Evolutionary conservation across 805 yeast genomes (phyloP).

Genomic region (Citeromyces nyonsensis): DNA sequence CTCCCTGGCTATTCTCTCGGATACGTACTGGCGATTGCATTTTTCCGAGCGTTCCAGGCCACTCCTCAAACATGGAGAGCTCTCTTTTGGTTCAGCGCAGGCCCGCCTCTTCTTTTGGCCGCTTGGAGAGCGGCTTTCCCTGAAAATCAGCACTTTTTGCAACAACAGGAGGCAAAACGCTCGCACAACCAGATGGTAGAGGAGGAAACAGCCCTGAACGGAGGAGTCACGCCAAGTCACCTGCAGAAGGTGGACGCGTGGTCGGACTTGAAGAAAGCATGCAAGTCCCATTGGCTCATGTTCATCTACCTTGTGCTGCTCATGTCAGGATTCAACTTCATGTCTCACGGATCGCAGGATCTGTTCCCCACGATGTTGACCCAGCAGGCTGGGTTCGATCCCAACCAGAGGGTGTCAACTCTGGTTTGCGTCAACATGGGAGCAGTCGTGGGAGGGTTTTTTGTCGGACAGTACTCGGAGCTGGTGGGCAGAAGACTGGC

Average conservation of each 20-base stretch:
- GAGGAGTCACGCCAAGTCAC: constrained; percentile 8
- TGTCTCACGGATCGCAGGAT: constrained; percentile 53
- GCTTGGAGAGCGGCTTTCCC: constrained; percentile 26
- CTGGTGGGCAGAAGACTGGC: constrained; percentile 40
- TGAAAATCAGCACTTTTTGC: constrained; percentile 36
- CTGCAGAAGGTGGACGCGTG: constrained; percentile 13
- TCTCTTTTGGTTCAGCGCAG: constrained; percentile 57
- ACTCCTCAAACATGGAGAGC: constrained; percentile 47
- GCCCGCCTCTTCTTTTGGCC: constrained; percentile 26
- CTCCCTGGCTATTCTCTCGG: constrained; percentile 77
- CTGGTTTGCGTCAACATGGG: constrained; percentile 44
- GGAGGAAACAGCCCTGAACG: constrained; percentile 3
- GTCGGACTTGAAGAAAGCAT: constrained; percentile 14
- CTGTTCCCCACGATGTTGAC: constrained; percentile 39
- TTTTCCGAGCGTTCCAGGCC: constrained; percentile 46
- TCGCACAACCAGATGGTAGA: constrained; percentile 7
- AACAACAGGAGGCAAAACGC: constrained; percentile 12
- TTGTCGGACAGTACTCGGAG: constrained; percentile 38
- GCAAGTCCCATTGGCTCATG: constrained; percentile 40
- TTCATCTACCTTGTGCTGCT: constrained; percentile 37
- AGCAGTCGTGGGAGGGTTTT: constrained; percentile 39
- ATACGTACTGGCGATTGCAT: constrained; percentile 46
- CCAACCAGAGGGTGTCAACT: constrained; percentile 33
- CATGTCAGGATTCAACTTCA: constrained; percentile 50
- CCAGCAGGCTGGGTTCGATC: constrained; percentile 24